Evolutionary conservation across 2,329 filamentous ascomycete genomes (phyloP).

Genomic region (Calonectria pteridis): DNA sequence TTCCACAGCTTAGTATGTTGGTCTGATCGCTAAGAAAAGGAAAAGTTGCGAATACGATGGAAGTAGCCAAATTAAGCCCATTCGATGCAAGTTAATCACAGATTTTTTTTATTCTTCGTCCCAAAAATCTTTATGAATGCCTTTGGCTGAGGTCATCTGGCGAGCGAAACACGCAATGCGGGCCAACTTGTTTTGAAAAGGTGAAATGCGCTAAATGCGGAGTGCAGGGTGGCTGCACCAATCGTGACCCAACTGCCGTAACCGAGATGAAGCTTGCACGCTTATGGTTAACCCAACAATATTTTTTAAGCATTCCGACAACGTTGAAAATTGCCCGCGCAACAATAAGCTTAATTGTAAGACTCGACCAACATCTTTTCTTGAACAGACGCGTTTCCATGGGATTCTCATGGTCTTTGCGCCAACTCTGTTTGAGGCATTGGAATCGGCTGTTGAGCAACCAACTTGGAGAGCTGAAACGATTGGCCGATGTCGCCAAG

Average conservation of each 20-base stretch:
- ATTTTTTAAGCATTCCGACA: constrained; percentile 2
- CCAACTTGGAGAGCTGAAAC: background rate
- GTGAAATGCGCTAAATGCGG: background rate
- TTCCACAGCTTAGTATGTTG: background rate
- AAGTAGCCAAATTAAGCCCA: background rate
- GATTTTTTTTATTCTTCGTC: no score
- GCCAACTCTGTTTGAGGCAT: background rate
- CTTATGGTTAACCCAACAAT: background rate
- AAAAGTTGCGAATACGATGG: background rate
- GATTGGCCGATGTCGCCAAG: background rate
- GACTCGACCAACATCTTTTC: background rate
- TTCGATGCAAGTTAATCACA: background rate
- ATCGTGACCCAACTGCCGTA: background rate
- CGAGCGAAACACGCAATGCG: background rate
- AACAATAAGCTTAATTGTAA: background rate
- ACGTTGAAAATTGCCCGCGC: background rate
- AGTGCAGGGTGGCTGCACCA: background rate
- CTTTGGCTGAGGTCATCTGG: no score
- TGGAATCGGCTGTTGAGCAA: background rate
- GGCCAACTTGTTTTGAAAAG: background rate
- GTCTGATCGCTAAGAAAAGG: background rate
- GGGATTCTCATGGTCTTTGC: background rate
- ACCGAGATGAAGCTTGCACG: constrained; percentile 1
- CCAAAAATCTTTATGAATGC: no score
- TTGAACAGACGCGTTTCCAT: background rate